Evolutionary conservation across 2,329 filamentous ascomycete species (phyloP).

Genomic region (Neonectria ditissima): DNA sequence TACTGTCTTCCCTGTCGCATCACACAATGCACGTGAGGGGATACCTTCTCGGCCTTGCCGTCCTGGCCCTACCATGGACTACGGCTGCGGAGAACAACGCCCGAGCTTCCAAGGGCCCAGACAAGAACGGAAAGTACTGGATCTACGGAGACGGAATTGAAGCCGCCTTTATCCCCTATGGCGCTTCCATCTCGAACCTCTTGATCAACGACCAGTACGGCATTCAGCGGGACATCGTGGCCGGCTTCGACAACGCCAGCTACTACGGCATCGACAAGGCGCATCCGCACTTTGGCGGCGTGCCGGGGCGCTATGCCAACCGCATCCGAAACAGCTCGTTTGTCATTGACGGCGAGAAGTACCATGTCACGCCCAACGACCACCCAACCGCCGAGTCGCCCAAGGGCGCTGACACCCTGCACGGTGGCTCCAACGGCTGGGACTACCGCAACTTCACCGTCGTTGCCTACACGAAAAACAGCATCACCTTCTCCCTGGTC

Average conservation of each 20-base stretch:
- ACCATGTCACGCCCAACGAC: slow-evolving; percentile 73
- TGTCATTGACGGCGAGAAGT: slow-evolving; percentile 71
- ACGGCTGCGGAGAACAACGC: slow-evolving; percentile 3
- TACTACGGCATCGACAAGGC: slow-evolving; percentile 73
- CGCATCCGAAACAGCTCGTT: slow-evolving; percentile 84
- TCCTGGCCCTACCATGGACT: slow-evolving; percentile 16
- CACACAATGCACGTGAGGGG: background rate
- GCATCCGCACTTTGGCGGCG: slow-evolving; percentile 78
- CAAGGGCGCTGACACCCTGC: slow-evolving; percentile 71
- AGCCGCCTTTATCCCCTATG: slow-evolving; percentile 79
- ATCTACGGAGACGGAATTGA: slow-evolving; percentile 75
- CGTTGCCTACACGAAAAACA: slow-evolving; percentile 72
- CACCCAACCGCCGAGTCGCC: slow-evolving; percentile 64
- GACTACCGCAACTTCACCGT: slow-evolving; percentile 84
- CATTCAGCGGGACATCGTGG: slow-evolving; percentile 76
- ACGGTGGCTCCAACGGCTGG: slow-evolving; percentile 79
- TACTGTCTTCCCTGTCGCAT: background rate
- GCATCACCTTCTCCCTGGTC: slow-evolving; percentile 80
- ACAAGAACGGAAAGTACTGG: slow-evolving; percentile 77
- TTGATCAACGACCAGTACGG: slow-evolving; percentile 77
- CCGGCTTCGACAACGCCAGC: slow-evolving; percentile 80
- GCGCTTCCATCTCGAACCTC: slow-evolving; percentile 78
- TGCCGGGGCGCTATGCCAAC: slow-evolving; percentile 84
- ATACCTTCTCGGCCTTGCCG: background rate
- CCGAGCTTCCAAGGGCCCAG: slow-evolving; percentile 53